Conservation (phyloP, 2,329 filamentous ascomycete genomes). For the Xylaria sp. region DNA sequence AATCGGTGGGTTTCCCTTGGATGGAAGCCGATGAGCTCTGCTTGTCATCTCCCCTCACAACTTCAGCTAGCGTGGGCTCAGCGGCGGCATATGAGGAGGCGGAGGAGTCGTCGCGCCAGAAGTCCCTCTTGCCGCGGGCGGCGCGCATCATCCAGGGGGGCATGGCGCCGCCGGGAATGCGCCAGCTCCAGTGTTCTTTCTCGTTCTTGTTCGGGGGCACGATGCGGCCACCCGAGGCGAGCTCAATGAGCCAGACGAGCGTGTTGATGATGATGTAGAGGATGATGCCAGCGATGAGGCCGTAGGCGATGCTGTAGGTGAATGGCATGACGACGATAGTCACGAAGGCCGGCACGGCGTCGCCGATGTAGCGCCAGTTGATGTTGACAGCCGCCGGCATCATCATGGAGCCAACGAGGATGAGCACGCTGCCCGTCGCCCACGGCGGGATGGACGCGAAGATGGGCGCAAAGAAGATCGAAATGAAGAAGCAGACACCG, state of each 20-base stretch:
- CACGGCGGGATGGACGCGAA: conserved; percentile 90
- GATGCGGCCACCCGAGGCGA: conserved; percentile 73
- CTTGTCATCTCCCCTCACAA: conserved; percentile 22
- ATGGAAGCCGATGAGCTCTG: conserved; percentile 23
- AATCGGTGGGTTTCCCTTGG: conserved; percentile 16
- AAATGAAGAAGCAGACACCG: conserved; percentile 86
- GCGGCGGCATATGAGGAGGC: conserved; percentile 40
- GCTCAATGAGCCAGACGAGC: conserved; percentile 74
- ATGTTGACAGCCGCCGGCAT: conserved; percentile 80
- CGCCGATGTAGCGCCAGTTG: conserved; percentile 89
- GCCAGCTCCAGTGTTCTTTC: conserved; percentile 85
- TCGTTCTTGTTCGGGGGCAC: conserved; percentile 78
- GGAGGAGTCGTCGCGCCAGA: conserved; percentile 66
- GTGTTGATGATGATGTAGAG: conserved; percentile 82
- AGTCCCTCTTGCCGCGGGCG: conserved; percentile 74
- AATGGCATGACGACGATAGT: conserved; percentile 90
- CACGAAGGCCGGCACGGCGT: conserved; percentile 85
- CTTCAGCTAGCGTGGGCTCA: conserved; percentile 14
- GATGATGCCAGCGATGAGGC: conserved; percentile 82
- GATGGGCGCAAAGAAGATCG: conserved; percentile 89
- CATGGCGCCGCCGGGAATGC: conserved; percentile 77
- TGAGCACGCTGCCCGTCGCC: conserved; percentile 88
- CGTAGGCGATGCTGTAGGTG: conserved; percentile 88
- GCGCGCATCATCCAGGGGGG: conserved; percentile 78
- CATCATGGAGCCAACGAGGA: conserved; percentile 92